Evolutionary conservation across 495 filamentous ascomycete species (phyloP), one percentile per base, ranked within the genome.

Genomic region (Penicillium paxilli): DNA sequence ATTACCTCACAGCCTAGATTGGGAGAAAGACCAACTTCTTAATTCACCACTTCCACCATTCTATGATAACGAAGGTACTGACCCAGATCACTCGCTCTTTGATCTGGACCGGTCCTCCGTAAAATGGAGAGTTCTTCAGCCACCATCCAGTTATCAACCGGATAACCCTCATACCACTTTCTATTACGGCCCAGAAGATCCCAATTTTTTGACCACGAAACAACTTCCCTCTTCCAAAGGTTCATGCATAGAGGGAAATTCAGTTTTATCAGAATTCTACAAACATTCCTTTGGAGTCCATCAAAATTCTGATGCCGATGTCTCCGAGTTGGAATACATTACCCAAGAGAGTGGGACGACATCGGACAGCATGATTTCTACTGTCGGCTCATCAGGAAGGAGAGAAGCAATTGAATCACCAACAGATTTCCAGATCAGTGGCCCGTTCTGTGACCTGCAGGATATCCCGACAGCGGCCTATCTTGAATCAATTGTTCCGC

Each of bases 211-310:
- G 48, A 75, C 69, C 2, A 70, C 75, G 19, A 53, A 69, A 17
- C 69, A 79, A 51, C 74, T 75, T 46, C 62, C 54, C 33, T 62
- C 52, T 40, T 54, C 59, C 49, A 62, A 47, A 16, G 59, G 57
- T 14, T 21, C 26, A 17, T 38, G 52, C 25, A 51, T 7, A 3
- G 23, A 70, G 12, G 65, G 73, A 8, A 75, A 77, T 48, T 72
- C 78, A 5, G 50, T 67, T 5, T 66, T 82, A 10, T 78, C 83
- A 5, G 80, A 84, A 53, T 91, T 91, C 61, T 89, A 90, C 62
- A 81, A 90, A 54, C 84, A 89, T 62, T 91, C 89, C 0, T 77
- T 91, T 28, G 80, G 81, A 6, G 60, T 86, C 4, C 84, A 92
- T 56, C 78, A 87, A 54, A 59, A 62, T 1, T 69, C 66, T 6